A percentile compares a stretch with the other conserved stretches of the same genome.
Conservation (phyloP, 2,329 filamentous ascomycete genomes). For the Cladosporium phlei region DNA sequence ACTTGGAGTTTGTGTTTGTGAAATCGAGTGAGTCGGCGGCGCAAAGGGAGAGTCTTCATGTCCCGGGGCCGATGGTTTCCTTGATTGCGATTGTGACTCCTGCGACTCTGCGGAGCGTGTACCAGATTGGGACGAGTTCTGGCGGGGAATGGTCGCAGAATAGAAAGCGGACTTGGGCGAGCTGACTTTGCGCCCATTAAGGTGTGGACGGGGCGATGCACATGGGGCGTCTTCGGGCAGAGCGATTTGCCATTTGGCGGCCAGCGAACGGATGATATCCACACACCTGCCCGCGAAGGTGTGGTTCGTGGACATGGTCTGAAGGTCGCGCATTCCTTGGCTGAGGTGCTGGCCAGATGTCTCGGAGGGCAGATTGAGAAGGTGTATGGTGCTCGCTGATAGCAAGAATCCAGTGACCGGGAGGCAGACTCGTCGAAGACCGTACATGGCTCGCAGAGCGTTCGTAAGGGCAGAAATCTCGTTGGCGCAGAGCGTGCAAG, state of each 20-base stretch:
- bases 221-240: constrained; percentile 36
- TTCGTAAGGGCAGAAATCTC: constrained; percentile 40
- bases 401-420: constrained; percentile 38
- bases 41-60: constrained; percentile 21
- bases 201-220: constrained; percentile 26
- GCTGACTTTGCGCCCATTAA: constrained; percentile 12
- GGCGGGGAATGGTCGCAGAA: constrained; percentile 27
- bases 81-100: background rate
- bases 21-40: constrained; percentile 14
- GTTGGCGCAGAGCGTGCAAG: constrained; percentile 53
- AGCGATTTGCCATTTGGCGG: constrained; percentile 41
- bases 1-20: background rate
- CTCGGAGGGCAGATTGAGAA: constrained; percentile 40
- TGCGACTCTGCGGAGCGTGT: constrained; percentile 20
- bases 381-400: constrained; percentile 41
- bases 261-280: constrained; percentile 39
- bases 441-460: constrained; percentile 41
- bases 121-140: constrained; percentile 21
- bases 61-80: constrained; percentile 8
- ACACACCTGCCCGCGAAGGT: constrained; percentile 41
- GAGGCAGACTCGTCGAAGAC: constrained; percentile 37
- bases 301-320: constrained; percentile 41
- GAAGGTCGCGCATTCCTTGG: constrained; percentile 39
- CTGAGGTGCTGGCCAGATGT: constrained; percentile 36
- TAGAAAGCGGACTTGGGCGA: constrained; percentile 28